These are phyloP conservation scores for Simplicillium aogashimaense DNA, from an alignment of 2,329 filamentous ascomycete species.

Conservation along the genomic window DNA sequence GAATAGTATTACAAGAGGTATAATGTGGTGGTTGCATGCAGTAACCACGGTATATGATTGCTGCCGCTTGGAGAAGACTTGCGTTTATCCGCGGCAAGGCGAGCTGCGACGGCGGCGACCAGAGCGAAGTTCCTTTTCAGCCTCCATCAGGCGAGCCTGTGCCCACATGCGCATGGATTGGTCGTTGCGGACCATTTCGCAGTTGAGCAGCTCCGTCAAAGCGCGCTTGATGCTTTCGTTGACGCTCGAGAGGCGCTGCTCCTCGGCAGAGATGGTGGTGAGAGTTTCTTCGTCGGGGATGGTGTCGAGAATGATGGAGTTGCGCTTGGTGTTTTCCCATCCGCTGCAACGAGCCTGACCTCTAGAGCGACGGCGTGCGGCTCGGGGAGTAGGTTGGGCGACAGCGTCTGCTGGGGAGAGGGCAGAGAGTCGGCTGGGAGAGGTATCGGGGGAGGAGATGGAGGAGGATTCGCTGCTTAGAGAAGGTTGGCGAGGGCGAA, in stretches of 20 bases:
- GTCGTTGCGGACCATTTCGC: slow-evolving; percentile 41
- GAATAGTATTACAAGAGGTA: too few species aligned
- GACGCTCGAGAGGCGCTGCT: slow-evolving; percentile 43
- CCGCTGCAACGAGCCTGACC: slow-evolving; percentile 21
- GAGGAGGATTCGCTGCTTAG: slow-evolving; percentile 23
- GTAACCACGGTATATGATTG: too few species aligned
- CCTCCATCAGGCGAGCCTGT: slow-evolving; percentile 49
- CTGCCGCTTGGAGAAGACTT: too few species aligned
- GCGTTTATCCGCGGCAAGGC: slow-evolving; percentile 15
- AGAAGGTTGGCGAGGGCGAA: slow-evolving; percentile 29
- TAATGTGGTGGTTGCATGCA: too few species aligned
- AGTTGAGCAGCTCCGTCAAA: slow-evolving; percentile 52
- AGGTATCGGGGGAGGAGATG: slow-evolving; percentile 44
- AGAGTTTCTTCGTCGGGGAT: slow-evolving; percentile 37
- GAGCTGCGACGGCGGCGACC: slow-evolving; percentile 38
- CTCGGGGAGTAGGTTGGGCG: slow-evolving; percentile 27
- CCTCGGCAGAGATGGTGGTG: slow-evolving; percentile 38
- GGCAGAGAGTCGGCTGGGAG: slow-evolving; percentile 48
- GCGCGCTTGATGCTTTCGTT: slow-evolving; percentile 53
- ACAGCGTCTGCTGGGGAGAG: slow-evolving; percentile 37
- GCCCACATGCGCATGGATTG: slow-evolving; percentile 46
- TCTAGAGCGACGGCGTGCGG: slow-evolving; percentile 14
- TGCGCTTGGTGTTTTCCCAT: slow-evolving; percentile 16
- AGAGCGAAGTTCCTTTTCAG: slow-evolving; percentile 46
- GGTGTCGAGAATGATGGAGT: slow-evolving; percentile 21